A percentile compares a stretch with the other conserved stretches of the same genome.
phyloP scores from a whole-genome alignment of 495 filamentous ascomycete species.

The Achaetomiella virescens region DNA sequence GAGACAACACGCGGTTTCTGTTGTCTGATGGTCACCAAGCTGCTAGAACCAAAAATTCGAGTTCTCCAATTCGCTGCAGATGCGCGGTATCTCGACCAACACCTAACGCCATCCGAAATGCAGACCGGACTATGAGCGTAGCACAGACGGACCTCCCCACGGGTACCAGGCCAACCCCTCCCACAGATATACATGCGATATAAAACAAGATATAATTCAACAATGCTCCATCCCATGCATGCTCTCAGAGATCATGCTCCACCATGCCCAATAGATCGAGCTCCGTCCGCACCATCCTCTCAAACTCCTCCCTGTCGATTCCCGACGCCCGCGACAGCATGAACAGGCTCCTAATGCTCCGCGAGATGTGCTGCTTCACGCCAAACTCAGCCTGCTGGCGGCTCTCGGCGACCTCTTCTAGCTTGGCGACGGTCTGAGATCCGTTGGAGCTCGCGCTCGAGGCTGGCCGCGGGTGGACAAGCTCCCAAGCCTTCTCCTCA shows the following conservation, averaged over 20 bases:
- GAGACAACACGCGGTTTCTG: too few species aligned
- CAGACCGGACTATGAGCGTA: neutral
- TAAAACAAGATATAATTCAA: neutral
- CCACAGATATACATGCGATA: slow-evolving; percentile 1
- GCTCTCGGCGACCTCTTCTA: slow-evolving; percentile 58
- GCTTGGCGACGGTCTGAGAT: slow-evolving; percentile 54
- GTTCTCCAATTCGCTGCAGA: too few species aligned
- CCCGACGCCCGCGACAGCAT: slow-evolving; percentile 72
- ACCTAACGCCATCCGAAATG: slow-evolving; percentile 2
- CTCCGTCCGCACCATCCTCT: slow-evolving; percentile 71
- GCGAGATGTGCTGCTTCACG: slow-evolving; percentile 82
- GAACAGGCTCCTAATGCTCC: slow-evolving; percentile 83
- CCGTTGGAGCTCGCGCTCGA: slow-evolving; percentile 50
- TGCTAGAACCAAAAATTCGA: too few species aligned
- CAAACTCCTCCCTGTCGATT: slow-evolving; percentile 79
- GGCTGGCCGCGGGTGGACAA: slow-evolving; percentile 43
- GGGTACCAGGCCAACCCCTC: neutral
- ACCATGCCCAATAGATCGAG: slow-evolving; percentile 69
- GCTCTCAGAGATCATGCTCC: slow-evolving; percentile 50
- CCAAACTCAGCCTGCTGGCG: slow-evolving; percentile 68
- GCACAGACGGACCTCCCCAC: slow-evolving; percentile 5
- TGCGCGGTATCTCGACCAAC: neutral
- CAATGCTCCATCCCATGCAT: neutral
- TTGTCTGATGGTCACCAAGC: too few species aligned
- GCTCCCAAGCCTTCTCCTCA: slow-evolving; percentile 20